Base-by-base conservation (phyloP, 2,329 filamentous ascomycete species). In the Cladophialophora chaetospira region DNA sequence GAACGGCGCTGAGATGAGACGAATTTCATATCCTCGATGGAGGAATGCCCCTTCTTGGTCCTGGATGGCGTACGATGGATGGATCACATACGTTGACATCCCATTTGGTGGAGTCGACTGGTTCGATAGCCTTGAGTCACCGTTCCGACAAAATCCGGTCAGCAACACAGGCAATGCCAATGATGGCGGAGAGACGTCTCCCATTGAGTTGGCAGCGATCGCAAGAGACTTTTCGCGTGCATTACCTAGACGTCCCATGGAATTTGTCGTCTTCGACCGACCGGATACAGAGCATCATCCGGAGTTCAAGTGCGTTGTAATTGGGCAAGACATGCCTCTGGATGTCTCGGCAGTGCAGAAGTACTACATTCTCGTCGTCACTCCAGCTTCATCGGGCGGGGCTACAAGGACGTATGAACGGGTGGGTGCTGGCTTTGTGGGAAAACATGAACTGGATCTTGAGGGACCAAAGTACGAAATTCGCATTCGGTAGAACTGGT, bases 51-150 rank as follows among this genome's bases (percentile, higher is more conserved):
- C 38, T 10, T 43, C 38, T 10, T 43, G 38, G 38, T 43, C 38
- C 19, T 43, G 38, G 38, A 43, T 43, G 38, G 38, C 38, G 15
- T 43, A 43, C 15, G 38, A 43, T 11, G 38, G 38, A 43, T n/a
- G 38, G 1, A 43, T 43, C 15, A 43, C 38, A 3, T 43, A 15
- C 38, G 19, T 43, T 10, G 38, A 43, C 17, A 10, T 43, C n/a
- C 38, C 38, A 19, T 43, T 43, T 19, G 19, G 19, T 11, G 17
- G 23, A 4, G 38, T 43, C 13, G 38, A 43, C 15, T 43, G 38
- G 38, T 43, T 19, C 38, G 17, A 6, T 25, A 4, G 5, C 38
- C 17, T 19, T 21, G 15, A 19, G n/a, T n/a, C n/a, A 19, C 11
- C 38, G 11, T 19, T 25, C 38, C 2, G n/a, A 3, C 38, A 2